These are phyloP conservation scores for Mycena sp. DNA, from an alignment of 1,284 basidiomycete genomes.

Conservation along the genomic window DNA sequence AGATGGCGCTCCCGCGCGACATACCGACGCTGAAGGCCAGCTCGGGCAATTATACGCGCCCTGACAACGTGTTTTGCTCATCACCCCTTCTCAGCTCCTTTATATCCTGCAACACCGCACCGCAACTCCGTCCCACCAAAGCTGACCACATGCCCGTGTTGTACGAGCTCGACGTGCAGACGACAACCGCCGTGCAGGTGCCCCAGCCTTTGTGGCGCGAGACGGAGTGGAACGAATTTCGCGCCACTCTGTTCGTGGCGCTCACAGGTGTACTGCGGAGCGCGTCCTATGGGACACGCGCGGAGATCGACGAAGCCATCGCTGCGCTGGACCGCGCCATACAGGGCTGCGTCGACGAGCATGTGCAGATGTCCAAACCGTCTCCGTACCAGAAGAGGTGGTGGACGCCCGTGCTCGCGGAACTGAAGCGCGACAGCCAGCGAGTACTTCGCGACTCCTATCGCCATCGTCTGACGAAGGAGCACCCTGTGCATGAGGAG, in stretches of 20 bases:
- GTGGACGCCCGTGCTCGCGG: neutral
- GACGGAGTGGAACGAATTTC: conserved; percentile 33
- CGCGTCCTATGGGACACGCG: neutral
- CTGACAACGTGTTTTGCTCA: conserved; percentile 45
- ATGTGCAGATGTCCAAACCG: neutral
- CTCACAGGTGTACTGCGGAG: neutral
- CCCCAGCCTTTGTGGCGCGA: conserved; percentile 29
- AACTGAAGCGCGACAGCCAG: neutral
- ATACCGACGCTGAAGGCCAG: conserved; percentile 40
- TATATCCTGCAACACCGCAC: conserved; percentile 33
- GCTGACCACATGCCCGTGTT: conserved; percentile 47
- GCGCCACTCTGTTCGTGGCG: neutral
- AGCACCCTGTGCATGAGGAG: conserved; percentile 5
- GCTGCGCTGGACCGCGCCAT: neutral
- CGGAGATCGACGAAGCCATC: neutral
- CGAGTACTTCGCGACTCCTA: neutral
- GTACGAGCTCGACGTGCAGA: conserved; percentile 28
- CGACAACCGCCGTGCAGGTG: neutral
- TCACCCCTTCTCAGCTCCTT: conserved; percentile 24
- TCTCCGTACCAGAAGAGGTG: conserved; percentile 4
- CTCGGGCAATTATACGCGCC: conserved; percentile 38
- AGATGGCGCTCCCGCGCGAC: conserved; percentile 37
- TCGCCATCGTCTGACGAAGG: neutral
- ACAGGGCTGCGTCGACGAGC: neutral
- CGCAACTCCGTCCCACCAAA: conserved; percentile 21